Conservation (phyloP, 2,329 filamentous ascomycete species). For the Ceratocystis lukuohia region DNA sequence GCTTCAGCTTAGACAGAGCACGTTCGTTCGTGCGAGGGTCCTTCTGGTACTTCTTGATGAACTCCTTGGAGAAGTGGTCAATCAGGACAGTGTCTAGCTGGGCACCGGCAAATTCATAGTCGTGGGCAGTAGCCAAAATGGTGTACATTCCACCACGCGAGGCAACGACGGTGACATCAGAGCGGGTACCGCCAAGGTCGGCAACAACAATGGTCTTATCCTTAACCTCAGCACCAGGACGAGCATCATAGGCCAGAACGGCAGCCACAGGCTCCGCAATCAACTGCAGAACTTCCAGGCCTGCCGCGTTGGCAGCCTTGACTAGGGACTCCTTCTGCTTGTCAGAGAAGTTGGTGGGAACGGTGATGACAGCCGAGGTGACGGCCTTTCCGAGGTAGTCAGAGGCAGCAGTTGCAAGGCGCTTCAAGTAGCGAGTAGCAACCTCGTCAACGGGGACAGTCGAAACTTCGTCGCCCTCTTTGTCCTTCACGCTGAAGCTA, state of each 20-base stretch:
- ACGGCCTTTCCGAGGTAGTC: conserved; percentile 89
- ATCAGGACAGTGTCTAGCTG: conserved; percentile 83
- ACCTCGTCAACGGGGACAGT: conserved; percentile 67
- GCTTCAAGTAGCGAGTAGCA: conserved; percentile 69
- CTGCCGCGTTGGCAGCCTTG: conserved; percentile 65
- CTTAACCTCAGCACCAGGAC: conserved; percentile 55
- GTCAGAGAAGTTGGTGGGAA: conserved; percentile 86
- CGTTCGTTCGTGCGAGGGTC: conserved; percentile 74
- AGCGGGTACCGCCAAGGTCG: conserved; percentile 83
- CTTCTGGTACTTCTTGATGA: conserved; percentile 87
- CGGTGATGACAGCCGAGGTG: conserved; percentile 84
- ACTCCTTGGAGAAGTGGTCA: conserved; percentile 97
- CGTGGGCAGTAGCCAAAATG: conserved; percentile 80
- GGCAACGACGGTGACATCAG: conserved; percentile 80
- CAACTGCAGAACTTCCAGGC: conserved; percentile 80
- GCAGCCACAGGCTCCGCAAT: conserved; percentile 85
- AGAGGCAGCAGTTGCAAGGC: conserved; percentile 68
- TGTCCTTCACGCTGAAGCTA: conserved; percentile 72
- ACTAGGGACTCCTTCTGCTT: conserved; percentile 71
- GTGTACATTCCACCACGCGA: conserved; percentile 94
- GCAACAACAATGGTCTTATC: conserved; percentile 90
- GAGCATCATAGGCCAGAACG: conserved; percentile 80
- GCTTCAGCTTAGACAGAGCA: conserved; percentile 79
- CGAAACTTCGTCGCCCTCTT: conserved; percentile 39
- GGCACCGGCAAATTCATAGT: conserved; percentile 82